Conservation (phyloP, 2,329 filamentous ascomycete genomes). For the Zarea fungicola region DNA sequence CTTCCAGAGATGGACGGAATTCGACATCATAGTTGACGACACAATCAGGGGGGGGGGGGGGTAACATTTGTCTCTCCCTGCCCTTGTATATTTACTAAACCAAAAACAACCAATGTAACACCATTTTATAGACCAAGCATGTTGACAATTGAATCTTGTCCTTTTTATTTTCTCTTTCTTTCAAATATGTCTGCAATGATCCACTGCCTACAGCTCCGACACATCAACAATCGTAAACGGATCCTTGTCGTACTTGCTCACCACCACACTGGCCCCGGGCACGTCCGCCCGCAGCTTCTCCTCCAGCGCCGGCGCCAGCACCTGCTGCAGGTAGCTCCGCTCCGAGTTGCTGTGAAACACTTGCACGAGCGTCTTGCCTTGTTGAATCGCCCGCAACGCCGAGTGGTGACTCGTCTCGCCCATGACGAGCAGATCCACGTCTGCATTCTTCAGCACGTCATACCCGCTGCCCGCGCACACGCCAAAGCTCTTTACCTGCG, state of each 20-base stretch:
- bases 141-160: not conserved
- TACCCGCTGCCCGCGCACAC: slow-evolving; percentile 89
- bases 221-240: slow-evolving; percentile 74
- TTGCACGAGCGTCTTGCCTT: slow-evolving; percentile 74
- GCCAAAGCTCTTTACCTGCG: slow-evolving; percentile 62
- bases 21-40: slow-evolving; percentile 3
- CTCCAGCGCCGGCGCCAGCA: slow-evolving; percentile 63
- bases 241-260: slow-evolving; percentile 79
- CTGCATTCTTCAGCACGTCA: slow-evolving; percentile 62
- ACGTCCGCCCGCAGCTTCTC: slow-evolving; percentile 48
- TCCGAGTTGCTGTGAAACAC: slow-evolving; percentile 95
- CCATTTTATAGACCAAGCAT: slow-evolving; percentile 5
- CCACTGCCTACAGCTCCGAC: slow-evolving; percentile 30
- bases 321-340: slow-evolving; percentile 69
- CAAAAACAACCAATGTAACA: no score
- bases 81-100: no score
- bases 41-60: no score
- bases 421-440: slow-evolving; percentile 79
- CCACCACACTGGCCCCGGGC: slow-evolving; percentile 55
- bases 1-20: slow-evolving; percentile 17
- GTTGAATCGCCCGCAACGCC: slow-evolving; percentile 78
- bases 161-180: slow-evolving; percentile 7
- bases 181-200: not conserved
- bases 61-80: no score
- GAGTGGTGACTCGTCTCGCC: slow-evolving; percentile 94